Base-by-base conservation (phyloP, 495 filamentous ascomycete genomes). In the Podospora australis region DNA sequence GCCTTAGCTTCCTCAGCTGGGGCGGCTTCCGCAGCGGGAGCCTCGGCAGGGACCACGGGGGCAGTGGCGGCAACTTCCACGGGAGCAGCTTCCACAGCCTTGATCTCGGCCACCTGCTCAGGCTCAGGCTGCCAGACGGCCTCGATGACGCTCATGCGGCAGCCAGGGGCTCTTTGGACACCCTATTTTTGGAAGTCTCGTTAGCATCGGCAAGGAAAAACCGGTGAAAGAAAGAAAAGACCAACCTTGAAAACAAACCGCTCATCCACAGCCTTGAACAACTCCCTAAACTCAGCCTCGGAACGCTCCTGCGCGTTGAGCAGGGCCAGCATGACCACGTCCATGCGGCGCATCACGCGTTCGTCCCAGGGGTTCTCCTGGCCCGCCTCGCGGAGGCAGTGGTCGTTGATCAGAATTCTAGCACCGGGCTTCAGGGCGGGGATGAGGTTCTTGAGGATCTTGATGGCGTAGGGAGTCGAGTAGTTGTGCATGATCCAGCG, bases 401-500 rank as follows among this genome's bases (percentile, higher is more conserved):
- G 60, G 48, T 80, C 77, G 51, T 77, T 78, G 45, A 77, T 70
- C 46, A 79, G 41, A 39, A 80, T 58, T 32, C 67, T 67, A 8
- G 78, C 69, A 38, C 75, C 75, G 2, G 67, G 64, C 55, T 78
- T 81, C 20, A 83, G 62, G 0, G 76, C 75, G 4, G 78, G 78
- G 30, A 79, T 69, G 19, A 81, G 53, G 42, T 66, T 68, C 45
- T 60, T 54, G 19, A 84, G 66, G 39, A 82, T 72, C 45, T 71
- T 65, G n/a, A 77, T 49, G 1, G 73, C 71, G 53, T 79, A 80
- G 25, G 74, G 75, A 20, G 78, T 75, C 20, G 74, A 72, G 64
- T 80, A 73, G 60, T 81, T 77, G 58, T 81, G 79, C 42, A 82
- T 54, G 46, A 78, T 76, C 71, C 71, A 79, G 20, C 78, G 74